Evolutionary conservation across 805 yeast genomes (phyloP).

Genomic region (Suhomyces emberorum): DNA sequence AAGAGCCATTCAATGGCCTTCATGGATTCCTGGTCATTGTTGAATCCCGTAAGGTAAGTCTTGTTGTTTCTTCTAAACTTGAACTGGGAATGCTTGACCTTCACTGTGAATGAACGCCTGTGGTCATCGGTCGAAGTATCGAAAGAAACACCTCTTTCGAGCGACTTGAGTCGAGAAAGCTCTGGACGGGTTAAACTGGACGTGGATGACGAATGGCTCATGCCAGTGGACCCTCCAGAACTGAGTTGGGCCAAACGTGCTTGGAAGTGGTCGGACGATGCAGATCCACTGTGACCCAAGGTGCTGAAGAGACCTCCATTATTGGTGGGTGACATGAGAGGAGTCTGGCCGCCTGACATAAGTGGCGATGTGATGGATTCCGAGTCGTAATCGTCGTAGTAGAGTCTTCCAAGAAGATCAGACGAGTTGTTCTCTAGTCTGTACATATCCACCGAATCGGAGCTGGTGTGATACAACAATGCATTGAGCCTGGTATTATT

Average conservation of each 20-base stretch:
- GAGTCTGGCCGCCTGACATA: conserved; percentile 14
- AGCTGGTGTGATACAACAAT: conserved; percentile 34
- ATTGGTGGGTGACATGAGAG: conserved; percentile 16
- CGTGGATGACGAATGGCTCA: conserved; percentile 6
- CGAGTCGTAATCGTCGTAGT: conserved; percentile 42
- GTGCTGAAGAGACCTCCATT: conserved; percentile 1
- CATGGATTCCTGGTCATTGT: conserved; percentile 34
- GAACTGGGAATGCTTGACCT: conserved; percentile 41
- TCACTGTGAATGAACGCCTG: conserved; percentile 36
- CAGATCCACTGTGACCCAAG: not conserved
- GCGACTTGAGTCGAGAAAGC: conserved; percentile 15
- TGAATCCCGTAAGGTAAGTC: conserved; percentile 39
- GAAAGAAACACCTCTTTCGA: conserved; percentile 40
- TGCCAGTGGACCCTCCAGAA: conserved; percentile 10
- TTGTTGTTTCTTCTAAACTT: conserved; percentile 44
- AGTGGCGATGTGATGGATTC: conserved; percentile 22
- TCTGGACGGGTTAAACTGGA: conserved; percentile 1
- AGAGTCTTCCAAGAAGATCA: conserved; percentile 40
- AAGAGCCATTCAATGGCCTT: conserved; percentile 44
- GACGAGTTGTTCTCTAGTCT: conserved; percentile 35
- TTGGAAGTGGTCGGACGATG: conserved; percentile 11
- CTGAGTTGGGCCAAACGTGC: conserved; percentile 4
- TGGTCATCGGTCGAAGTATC: conserved; percentile 34
- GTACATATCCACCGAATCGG: conserved; percentile 38
- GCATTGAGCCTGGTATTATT: conserved; percentile 39